Base-by-base conservation (phyloP, 345 rosid genomes). In the Arabidopsis arenosa region DNA sequence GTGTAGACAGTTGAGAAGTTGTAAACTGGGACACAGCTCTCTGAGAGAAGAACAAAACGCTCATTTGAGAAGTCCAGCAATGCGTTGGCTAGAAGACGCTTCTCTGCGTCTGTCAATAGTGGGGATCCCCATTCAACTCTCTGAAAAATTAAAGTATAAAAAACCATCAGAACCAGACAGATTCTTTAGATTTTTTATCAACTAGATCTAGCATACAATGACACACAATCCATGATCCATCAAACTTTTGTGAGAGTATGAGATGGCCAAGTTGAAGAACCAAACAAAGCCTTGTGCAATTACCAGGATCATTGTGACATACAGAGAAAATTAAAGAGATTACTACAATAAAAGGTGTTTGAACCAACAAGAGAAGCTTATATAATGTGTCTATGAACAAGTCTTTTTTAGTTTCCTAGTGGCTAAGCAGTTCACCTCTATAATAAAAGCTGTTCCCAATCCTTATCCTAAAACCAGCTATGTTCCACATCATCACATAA, bases 1-100 rank as follows among this genome's bases (percentile, higher is more conserved):
- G 78, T 86, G 89, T 93, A 91, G 65, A 91, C 92, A 2, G 84
- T 86, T 39, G 84, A 86, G 74, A 93, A 93, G 81, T 91, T 91
- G 80, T 82, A 88, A 72, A 91, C 77, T 0, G 98, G 98, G 82
- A 93, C 88, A 82, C 98, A 93, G 83, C 97, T 93, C 81, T 93
- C 98, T 0, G 98, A 93, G 36, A 93, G 96, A 72, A 93, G 97
- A 63, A 91, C 75, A 72, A 93, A 93, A 58, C 97, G 88, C 66
- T 93, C 97, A 14, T 93, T 93, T 5, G 94, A 86, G 71, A 88
- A 88, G 78, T 93, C 97, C 54, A 91, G 87, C 71, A 93, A 68
- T 52, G 97, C 97, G 44, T 93, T 93, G 47, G 98, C 90, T 26
- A 93, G 85, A 65, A 93, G 94, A 53, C 98, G 94, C 83, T 84